Evolutionary conservation across 2,329 filamentous ascomycete species (phyloP).

Genomic region (Aspergillus floridensis): DNA sequence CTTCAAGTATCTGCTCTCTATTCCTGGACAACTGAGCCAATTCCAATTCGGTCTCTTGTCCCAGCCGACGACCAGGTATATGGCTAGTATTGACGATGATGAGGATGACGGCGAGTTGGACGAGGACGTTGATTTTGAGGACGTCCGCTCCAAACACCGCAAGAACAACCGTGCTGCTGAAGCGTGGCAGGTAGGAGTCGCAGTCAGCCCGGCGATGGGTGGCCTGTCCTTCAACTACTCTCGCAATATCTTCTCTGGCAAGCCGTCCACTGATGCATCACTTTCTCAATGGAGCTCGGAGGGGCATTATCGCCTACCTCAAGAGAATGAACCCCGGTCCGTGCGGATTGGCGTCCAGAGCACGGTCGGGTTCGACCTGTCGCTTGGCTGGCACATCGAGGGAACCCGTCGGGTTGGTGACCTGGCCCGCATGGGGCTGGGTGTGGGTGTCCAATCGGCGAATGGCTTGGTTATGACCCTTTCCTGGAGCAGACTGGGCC

Average conservation of each 20-base stretch:
- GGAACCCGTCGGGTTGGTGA: conserved; percentile 38
- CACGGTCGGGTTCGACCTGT: conserved; percentile 27
- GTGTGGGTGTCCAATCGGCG: conserved; percentile 34
- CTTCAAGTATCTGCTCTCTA: conserved; percentile 18
- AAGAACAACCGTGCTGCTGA: conserved; percentile 27
- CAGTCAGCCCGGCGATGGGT: conserved; percentile 28
- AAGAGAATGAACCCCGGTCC: conserved; percentile 28
- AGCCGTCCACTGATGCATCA: conserved; percentile 28
- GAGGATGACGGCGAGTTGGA: conserved; percentile 27
- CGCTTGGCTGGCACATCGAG: conserved; percentile 35
- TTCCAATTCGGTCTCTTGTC: conserved; percentile 36
- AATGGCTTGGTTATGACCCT: conserved; percentile 39
- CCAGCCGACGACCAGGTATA: conserved; percentile 20
- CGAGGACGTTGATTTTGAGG: conserved; percentile 16
- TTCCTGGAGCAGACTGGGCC: conserved; percentile 42
- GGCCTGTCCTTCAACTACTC: conserved; percentile 36
- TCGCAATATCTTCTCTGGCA: conserved; percentile 39
- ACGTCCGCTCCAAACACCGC: conserved; percentile 18
- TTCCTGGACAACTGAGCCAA: conserved; percentile 25
- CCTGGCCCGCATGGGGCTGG: conserved; percentile 40
- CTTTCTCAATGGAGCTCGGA: conserved; percentile 43
- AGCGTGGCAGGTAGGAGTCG: conserved; percentile 33
- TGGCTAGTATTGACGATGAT: conserved; percentile 15
- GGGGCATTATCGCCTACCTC: conserved; percentile 35
- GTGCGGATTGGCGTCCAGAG: conserved; percentile 36